Base-by-base conservation (phyloP, 257 asterid species). In the Cynanchum wilfordii region DNA sequence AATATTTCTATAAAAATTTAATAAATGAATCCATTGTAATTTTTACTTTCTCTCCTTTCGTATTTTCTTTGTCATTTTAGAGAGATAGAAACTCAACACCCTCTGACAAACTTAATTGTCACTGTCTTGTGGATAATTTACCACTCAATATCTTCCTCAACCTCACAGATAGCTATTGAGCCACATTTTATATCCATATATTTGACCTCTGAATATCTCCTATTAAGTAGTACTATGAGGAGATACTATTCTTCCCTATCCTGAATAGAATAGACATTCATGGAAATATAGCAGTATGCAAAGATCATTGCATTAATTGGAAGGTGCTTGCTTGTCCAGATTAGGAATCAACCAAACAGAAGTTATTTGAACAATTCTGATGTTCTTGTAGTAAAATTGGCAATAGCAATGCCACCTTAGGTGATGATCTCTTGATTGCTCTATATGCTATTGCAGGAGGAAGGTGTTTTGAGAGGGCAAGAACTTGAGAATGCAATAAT, bases 401-500 rank as follows among this genome's bases (percentile, higher is more conserved):
- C 50, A 64, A 9, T 64, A 19, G 50, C 49, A 64, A 64, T 19
- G 27, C 9, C 29, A 38, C 40, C 19, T 33, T 30, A 7, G 49
- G 29, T 36, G 38, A 36, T 36, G 20, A 4, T 17, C 15, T 36
- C 27, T 63, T 10, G 40, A 64, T 11, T 33, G 49, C 51, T 63
- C 44, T 73, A 15, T 71, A n/a, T 63, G 79, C 22, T 78, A n/a
- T 78, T 87, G 79, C 90, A 91, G 98, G 98, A 90, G 82, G 98
- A 89, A 83, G 86, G 84, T 59, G 89, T 88, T 72, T 81, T 89
- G 87, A 89, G 82, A 83, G 96, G 93, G 49, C 97, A 91, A 87
- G 98, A 91, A 67, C 89, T 94, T 50, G 97, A 94, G 79, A 94
- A 94, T 86, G 97, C 97, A 66, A 84, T 89, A 76, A 56, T 80